Base-by-base conservation (phyloP, 2,329 filamentous ascomycete species). In the Ciborinia camelliae region DNA sequence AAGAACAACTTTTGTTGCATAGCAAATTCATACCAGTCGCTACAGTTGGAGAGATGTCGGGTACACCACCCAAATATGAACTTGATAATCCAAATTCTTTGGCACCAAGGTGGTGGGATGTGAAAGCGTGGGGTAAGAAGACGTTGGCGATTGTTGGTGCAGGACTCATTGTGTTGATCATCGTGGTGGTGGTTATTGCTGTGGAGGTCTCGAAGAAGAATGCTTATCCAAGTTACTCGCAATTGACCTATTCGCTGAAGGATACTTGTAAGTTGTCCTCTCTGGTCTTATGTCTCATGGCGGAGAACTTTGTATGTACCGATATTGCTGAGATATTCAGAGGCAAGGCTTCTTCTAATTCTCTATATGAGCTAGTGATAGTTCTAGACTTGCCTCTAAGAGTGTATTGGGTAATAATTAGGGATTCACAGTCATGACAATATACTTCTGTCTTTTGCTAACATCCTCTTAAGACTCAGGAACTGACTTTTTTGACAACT, bases 61-160 rank as follows among this genome's bases (percentile, higher is more conserved):
- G 63, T 6, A 60, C 66, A 28, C 69, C 69, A 7, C 68, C 68
- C 26, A 58, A 62, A 47, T 70, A 72, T 63, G 66, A 71, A 53
- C 20, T 70, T 23, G 65, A 73, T 53, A 37, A 53, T n/a, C 63
- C 68, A 3, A 67, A 64, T 55, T 66, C 66, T 7, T 60, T 67
- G 30, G 47, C 60, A 14, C 68, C 67, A 18, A 59, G 57, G 23
- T 77, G 75, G 77, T 84, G 80, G 74, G 78, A 86, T 67, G 80
- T 81, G 0, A 77, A 77, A 58, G 78, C 78, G 54, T 88, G 85
- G 86, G 76, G 80, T 48, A 81, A 81, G 71, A 81, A 79, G 65
- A 78, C 76, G 14, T 87, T 82, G 81, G 72, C 79, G 28, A 75
- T 79, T 41, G 71, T 82, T 7, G 78, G 68, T 4, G 72, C 76